A percentile compares a stretch with the other conserved stretches of the same genome.
phyloP scores from a whole-genome alignment of 2,329 filamentous ascomycete genomes.

The Emergomyces africanus region DNA sequence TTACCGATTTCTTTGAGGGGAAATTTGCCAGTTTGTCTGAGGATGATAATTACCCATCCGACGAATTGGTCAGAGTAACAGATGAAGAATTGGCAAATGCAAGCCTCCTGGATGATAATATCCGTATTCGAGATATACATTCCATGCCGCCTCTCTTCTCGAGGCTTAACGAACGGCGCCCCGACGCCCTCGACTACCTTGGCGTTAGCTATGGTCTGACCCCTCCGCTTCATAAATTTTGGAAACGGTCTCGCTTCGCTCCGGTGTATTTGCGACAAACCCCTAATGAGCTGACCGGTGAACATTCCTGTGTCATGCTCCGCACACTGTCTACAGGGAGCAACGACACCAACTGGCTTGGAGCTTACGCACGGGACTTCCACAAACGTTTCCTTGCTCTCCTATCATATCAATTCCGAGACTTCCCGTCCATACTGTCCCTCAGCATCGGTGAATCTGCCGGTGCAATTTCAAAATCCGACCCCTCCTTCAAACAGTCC shows the following conservation, averaged over 20 bases:
- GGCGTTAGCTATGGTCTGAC: conserved; percentile 95
- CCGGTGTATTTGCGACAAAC: conserved; percentile 94
- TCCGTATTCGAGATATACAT: conserved; percentile 78
- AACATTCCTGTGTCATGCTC: conserved; percentile 97
- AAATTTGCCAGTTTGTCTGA: conserved; percentile 81
- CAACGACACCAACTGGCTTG: conserved; percentile 71
- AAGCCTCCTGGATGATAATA: conserved; percentile 70
- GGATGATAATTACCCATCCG: conserved; percentile 38
- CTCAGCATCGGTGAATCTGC: conserved; percentile 83
- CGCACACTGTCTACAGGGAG: conserved; percentile 51
- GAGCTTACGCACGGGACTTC: conserved; percentile 85
- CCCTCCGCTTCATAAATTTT: conserved; percentile 80
- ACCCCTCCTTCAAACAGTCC: conserved; percentile 40
- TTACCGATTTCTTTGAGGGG: conserved; percentile 88
- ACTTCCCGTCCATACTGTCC: conserved; percentile 64
- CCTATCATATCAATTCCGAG: conserved; percentile 82
- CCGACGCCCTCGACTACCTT: conserved; percentile 74
- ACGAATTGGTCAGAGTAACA: conserved; percentile 63
- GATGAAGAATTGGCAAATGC: conserved; percentile 68
- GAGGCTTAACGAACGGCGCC: conserved; percentile 69
- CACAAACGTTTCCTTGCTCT: conserved; percentile 84
- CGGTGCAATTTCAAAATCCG: conserved; percentile 55
- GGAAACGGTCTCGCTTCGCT: conserved; percentile 76
- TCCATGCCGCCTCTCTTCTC: conserved; percentile 90
- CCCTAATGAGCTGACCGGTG: conserved; percentile 87